Base-by-base conservation (phyloP, 768 basidiomycete genomes). In the Cystofilobasidium capitatum region DNA sequence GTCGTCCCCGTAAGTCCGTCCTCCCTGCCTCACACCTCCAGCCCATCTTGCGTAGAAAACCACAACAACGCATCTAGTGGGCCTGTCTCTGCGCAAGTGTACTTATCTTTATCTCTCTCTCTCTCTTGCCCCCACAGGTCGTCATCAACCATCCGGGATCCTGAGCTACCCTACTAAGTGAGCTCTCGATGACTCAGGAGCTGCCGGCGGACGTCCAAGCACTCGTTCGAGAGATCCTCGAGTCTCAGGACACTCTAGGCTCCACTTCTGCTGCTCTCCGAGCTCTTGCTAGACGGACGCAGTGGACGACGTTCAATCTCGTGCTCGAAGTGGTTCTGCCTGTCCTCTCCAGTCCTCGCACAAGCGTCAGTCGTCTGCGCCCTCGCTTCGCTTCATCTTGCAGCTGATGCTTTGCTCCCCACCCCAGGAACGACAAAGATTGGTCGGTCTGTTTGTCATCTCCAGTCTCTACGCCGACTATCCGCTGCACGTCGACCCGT, bases 401-500 rank as follows among this genome's bases (percentile, higher is more conserved):
- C 55, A 8, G 8, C 12, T n/a, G 22, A 33, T 58, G 55, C 29
- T 58, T 5, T 58, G 36, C 9, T 58, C 36, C 8, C 57, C 57
- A 8, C 22, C 31, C 10, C 58, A 59, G 58, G 37, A 37, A 17
- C 2, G 10, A 9, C 26, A 24, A 24, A 29, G 36, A 9, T 24
- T 59, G 16, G 40, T 44, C 22, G 58, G 37, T 6, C 37, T 44
- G 9, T 59, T 59, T 22, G 40, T 36, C 7, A 37, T 59, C 40
- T 59, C 35, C 31, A 59, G 40, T 22, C 17, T 40, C 26, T 59
- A 59, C 58, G 58, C 58, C 22, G 58, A 59, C 6, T 59, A 39
- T 36, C 58, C 58, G 40, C 22, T 59, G 37, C 37, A n/a, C 6
- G 33, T 59, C 16, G 40, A 59, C 58, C 58, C 58, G 37, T 59